phyloP scores from a whole-genome alignment of 768 basidiomycete genomes.

The Pseudohyphozyma bogoriensis region DNA sequence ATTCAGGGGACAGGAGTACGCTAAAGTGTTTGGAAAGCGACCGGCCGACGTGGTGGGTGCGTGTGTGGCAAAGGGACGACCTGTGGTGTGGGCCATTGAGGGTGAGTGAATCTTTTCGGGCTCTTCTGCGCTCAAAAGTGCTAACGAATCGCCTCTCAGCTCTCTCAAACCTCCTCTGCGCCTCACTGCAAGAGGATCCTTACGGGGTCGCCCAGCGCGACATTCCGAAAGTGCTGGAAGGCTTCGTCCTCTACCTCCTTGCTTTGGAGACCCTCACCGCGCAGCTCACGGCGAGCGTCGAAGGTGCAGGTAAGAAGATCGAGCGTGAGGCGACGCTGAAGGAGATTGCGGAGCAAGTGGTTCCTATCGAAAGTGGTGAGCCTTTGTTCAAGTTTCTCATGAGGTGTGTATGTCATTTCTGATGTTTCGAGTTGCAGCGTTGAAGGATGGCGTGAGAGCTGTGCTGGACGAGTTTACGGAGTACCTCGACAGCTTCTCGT shows the following conservation, averaged over 20 bases:
- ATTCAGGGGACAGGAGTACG: no score
- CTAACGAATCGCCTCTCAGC: slow-evolving; percentile 46
- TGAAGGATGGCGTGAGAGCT: slow-evolving; percentile 16
- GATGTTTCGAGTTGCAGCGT: neutral
- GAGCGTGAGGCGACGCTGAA: neutral
- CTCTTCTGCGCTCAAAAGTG: no score
- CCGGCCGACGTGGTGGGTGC: slow-evolving; percentile 5
- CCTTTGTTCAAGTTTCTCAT: neutral
- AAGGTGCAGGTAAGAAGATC: neutral
- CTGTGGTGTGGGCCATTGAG: slow-evolving; percentile 17
- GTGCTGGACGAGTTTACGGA: slow-evolving; percentile 22
- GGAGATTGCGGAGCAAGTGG: slow-evolving; percentile 15
- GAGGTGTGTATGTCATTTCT: neutral
- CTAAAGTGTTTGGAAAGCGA: no score
- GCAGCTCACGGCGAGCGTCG: slow-evolving; percentile 43
- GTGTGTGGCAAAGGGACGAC: slow-evolving; percentile 3
- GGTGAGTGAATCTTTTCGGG: slow-evolving; percentile 17
- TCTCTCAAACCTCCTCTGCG: slow-evolving; percentile 56
- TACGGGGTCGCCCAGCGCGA: slow-evolving; percentile 78
- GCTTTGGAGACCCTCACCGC: slow-evolving; percentile 57
- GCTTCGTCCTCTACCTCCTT: slow-evolving; percentile 54
- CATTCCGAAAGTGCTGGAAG: slow-evolving; percentile 70
- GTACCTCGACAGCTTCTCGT: slow-evolving; percentile 22
- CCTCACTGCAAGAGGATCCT: slow-evolving; percentile 66
- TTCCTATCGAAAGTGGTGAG: slow-evolving; percentile 14